Percentiles rank a stretch among this genome's conserved stretches.
phyloP scores from a whole-genome alignment of 306 rosid species.

The Cicer yamashitae region DNA sequence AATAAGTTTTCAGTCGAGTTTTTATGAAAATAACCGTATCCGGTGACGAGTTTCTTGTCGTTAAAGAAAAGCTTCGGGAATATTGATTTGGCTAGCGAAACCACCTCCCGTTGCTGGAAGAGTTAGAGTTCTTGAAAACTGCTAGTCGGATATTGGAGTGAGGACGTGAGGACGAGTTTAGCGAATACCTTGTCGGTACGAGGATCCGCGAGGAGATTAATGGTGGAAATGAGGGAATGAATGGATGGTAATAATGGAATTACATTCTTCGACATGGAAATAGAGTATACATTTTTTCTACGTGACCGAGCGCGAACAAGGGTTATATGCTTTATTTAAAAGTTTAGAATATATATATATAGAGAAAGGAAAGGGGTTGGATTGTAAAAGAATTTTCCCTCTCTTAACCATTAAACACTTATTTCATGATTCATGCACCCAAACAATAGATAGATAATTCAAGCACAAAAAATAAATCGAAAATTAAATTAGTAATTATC shows the following conservation, averaged over 20 bases:
- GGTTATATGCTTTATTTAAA: too few species aligned
- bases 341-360: too few species aligned
- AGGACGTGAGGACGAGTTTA: constrained; percentile 60
- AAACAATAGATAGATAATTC: too few species aligned
- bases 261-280: background rate
- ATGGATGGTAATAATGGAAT: background rate
- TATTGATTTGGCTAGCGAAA: constrained; percentile 66
- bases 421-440: too few species aligned
- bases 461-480: too few species aligned
- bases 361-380: too few species aligned
- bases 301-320: too few species aligned
- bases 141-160: background rate
- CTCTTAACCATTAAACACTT: too few species aligned
- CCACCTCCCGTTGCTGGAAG: constrained; percentile 77
- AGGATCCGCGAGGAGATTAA: constrained; percentile 55
- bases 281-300: background rate
- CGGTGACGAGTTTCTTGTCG: constrained; percentile 67
- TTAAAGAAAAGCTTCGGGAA: constrained; percentile 76
- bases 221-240: constrained; percentile 45
- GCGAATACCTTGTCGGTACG: constrained; percentile 67
- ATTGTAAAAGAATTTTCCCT: too few species aligned
- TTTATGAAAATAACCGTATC: constrained; percentile 69
- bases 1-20: constrained; percentile 42
- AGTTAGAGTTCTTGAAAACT: constrained; percentile 45
- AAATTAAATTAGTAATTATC: too few species aligned